Conservation (phyloP, 148 eudicot species). For the Pouteria glomerata region DNA sequence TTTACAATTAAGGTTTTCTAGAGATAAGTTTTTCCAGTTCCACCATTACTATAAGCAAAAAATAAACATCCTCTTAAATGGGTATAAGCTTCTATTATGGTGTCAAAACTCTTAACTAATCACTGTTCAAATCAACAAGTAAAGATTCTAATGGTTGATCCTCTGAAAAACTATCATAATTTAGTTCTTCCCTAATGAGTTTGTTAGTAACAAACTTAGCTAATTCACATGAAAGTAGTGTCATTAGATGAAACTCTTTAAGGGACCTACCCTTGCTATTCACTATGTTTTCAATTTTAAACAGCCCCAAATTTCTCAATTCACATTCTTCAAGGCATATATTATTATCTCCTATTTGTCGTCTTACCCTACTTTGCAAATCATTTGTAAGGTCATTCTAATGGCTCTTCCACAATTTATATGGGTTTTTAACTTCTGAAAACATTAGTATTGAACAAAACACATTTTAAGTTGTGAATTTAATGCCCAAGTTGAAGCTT, state of each 20-base stretch:
- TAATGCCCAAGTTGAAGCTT: background rate
- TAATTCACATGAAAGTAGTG: background rate
- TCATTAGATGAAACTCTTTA: background rate
- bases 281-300: background rate
- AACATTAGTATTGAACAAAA: conserved; percentile 9
- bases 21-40: background rate
- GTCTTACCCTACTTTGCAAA: background rate
- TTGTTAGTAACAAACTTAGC: background rate
- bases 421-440: background rate
- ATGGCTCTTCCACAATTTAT: background rate
- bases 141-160: background rate
- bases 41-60: background rate
- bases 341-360: background rate
- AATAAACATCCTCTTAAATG: background rate
- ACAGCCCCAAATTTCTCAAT: background rate
- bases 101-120: background rate
- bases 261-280: background rate
- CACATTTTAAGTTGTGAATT: background rate
- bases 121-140: background rate
- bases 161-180: background rate
- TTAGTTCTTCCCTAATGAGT: background rate
- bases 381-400: background rate
- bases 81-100: background rate
- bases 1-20: conserved; percentile 1
- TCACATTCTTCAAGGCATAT: background rate